These are phyloP conservation scores for Calocera viscosa DNA, from an alignment of 768 basidiomycete genomes.

Conservation along the genomic window DNA sequence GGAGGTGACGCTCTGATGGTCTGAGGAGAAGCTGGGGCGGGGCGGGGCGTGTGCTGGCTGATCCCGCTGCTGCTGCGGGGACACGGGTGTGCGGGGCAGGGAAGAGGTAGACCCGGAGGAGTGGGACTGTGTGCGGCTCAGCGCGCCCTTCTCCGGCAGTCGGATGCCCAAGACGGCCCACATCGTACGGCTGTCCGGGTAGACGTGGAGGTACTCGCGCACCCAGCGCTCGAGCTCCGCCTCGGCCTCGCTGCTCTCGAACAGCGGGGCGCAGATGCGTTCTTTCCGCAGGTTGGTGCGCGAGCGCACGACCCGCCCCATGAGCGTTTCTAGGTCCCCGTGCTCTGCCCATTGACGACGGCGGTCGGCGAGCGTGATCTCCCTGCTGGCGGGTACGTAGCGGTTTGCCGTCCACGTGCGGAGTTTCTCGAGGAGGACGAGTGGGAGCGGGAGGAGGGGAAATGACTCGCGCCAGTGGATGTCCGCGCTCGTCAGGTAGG, in stretches of 20 bases:
- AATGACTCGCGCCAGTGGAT: background rate
- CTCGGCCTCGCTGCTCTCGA: background rate
- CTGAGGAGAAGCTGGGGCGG: background rate
- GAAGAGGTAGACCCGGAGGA: background rate
- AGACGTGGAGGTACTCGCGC: background rate
- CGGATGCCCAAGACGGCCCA: background rate
- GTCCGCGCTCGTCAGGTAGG: background rate
- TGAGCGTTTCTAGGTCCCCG: background rate
- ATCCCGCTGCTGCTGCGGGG: background rate
- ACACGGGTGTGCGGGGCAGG: too few relatives aligned
- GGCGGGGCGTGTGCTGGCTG: background rate
- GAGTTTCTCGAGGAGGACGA: background rate
- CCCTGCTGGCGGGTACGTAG: background rate
- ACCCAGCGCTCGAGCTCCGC: background rate
- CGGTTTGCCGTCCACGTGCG: background rate
- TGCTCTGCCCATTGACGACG: background rate
- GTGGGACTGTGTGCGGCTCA: background rate
- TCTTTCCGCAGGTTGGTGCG: background rate
- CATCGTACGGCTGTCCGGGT: background rate
- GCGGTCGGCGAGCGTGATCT: background rate
- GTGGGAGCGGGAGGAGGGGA: conserved; percentile 2
- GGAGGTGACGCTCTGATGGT: background rate
- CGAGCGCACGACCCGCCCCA: background rate
- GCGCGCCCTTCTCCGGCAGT: background rate
- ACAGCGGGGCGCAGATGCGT: background rate